Base-by-base conservation (phyloP, 257 asterid genomes). In the Petrea volubilis region DNA sequence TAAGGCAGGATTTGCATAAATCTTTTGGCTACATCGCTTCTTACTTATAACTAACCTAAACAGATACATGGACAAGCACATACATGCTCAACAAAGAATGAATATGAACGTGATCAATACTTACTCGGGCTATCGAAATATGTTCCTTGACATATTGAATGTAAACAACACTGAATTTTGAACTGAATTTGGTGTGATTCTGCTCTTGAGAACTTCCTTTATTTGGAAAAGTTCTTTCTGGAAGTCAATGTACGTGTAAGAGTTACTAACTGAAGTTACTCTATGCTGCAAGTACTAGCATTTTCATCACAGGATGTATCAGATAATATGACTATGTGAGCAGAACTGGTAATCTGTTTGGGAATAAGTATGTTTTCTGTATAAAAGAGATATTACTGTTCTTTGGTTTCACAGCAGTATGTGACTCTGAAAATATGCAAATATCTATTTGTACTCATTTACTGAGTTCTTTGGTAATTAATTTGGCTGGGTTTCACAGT, bases 161-260 rank as follows among this genome's bases (percentile, higher is more conserved):
- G 38, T 24, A 18, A 43, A n/a, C 2, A 11, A 24, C 3, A 44
- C 34, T 44, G 11, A 29, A 4, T n/a, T 51, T 25, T 40, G 29
- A 20, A 40, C 9, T 4, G 38, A 12, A 59, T 34, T 41, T 21
- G 24, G 23, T 59, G 6, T 11, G 11, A 69, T 27, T 20, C 2
- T 69, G 57, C 49, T 10, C 33, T 34, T 6, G 17, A 63, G 33
- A 58, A 59, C 43, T 33, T 43, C 61, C 25, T 46, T 10, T 34
- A 51, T 60, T 34, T 41, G 18, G 51, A 55, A 61, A 27, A 38
- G 36, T 43, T 61, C 25, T 28, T 14, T 67, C 21, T 27, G 61
- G 23, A 71, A 71, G 74, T 40, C 11, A 17, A 38, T 53, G 36
- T 23, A 66, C 28, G n/a, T 58, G 24, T 36, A 61, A 44, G 27